phyloP scores from a whole-genome alignment of 2,329 filamentous ascomycete species.

The Fusarium papillatum region DNA sequence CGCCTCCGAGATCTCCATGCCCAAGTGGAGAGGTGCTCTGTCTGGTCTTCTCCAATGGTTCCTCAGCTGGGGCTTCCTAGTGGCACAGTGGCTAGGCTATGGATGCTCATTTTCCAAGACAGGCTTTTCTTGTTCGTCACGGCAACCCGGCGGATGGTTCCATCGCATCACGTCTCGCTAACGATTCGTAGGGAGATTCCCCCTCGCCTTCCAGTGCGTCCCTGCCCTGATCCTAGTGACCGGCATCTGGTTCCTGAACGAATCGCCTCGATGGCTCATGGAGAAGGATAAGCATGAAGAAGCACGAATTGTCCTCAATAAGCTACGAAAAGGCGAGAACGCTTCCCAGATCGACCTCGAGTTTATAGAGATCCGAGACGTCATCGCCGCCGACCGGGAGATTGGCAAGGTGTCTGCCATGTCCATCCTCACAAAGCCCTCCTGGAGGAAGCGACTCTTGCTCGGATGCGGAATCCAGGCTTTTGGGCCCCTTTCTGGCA shows the following conservation, averaged over 20 bases:
- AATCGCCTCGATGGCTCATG: constrained; percentile 45
- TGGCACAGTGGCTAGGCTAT: constrained; percentile 53
- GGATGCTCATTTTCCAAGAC: constrained; percentile 45
- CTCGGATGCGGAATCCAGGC: constrained; percentile 62
- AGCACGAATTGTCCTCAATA: constrained; percentile 50
- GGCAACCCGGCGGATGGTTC: neutral
- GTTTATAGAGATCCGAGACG: constrained; percentile 54
- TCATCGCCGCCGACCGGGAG: constrained; percentile 52
- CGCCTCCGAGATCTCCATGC: constrained; percentile 56
- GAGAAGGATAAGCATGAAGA: constrained; percentile 52
- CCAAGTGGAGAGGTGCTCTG: constrained; percentile 53
- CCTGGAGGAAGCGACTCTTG: constrained; percentile 59
- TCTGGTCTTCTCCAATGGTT: constrained; percentile 60
- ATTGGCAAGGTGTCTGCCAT: constrained; percentile 53
- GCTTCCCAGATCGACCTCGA: constrained; percentile 54
- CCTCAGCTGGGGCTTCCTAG: constrained; percentile 56
- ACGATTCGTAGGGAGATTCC: constrained; percentile 46
- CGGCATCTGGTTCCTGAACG: constrained; percentile 43
- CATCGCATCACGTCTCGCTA: neutral
- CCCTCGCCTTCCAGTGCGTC: constrained; percentile 47
- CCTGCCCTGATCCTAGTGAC: constrained; percentile 36
- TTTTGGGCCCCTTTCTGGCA: constrained; percentile 61
- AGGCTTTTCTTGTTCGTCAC: constrained; percentile 45
- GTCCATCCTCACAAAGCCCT: constrained; percentile 57
- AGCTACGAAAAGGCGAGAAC: constrained; percentile 47